Evolutionary conservation across 2,329 filamentous ascomycete species (phyloP).

Genomic region (Colletotrichum cuscutae): DNA sequence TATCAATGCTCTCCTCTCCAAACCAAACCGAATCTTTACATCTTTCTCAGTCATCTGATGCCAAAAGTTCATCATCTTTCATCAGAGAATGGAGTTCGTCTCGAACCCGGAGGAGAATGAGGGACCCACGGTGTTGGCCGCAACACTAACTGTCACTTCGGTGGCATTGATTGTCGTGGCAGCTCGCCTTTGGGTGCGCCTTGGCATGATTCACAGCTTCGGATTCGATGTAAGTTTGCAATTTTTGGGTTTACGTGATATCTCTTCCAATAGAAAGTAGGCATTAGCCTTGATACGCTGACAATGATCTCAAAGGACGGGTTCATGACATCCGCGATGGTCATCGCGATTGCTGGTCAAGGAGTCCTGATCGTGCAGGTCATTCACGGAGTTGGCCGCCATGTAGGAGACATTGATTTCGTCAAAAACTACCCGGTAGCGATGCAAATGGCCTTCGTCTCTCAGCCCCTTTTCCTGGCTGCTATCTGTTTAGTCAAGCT

Average conservation of each 20-base stretch:
- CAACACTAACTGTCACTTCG: constrained; percentile 50
- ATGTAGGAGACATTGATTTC: constrained; percentile 52
- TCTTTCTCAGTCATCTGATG: constrained; percentile 41
- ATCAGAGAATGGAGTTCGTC: constrained; percentile 14
- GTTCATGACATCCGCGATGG: constrained; percentile 43
- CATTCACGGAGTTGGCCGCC: constrained; percentile 55
- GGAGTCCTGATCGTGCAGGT: constrained; percentile 53
- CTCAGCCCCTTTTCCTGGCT: constrained; percentile 55
- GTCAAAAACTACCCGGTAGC: constrained; percentile 45
- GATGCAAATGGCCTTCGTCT: constrained; percentile 54
- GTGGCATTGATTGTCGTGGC: constrained; percentile 50
- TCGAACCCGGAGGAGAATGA: constrained; percentile 49
- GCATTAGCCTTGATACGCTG: neutral
- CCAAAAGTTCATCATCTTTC: neutral
- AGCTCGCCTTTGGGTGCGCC: constrained; percentile 57
- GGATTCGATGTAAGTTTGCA: constrained; percentile 55
- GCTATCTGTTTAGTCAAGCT: constrained; percentile 55
- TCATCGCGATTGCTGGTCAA: constrained; percentile 49
- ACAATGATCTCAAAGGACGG: constrained; percentile 38
- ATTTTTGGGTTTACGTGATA: no score
- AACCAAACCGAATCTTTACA: neutral
- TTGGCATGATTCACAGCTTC: constrained; percentile 56
- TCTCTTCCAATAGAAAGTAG: no score
- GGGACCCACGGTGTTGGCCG: constrained; percentile 49
- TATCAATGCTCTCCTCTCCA: neutral